Evolutionary conservation across 1,284 basidiomycete species (phyloP).

Genomic region (Moesziomyces globuligerus): DNA sequence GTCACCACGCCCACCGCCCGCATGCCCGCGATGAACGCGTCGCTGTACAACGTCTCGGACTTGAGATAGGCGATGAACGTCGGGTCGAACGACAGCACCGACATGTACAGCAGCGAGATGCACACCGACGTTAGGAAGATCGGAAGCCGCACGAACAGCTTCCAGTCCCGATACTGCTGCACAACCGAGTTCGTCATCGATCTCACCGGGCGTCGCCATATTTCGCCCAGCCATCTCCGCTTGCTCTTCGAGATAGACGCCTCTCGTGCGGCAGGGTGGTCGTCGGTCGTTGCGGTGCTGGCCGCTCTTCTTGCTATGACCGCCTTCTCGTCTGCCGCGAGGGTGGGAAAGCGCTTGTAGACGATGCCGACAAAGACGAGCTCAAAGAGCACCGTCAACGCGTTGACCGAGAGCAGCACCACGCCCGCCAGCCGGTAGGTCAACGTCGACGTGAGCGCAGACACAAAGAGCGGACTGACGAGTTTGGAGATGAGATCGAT

Average conservation of each 20-base stretch:
- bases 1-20: conserved; percentile 70
- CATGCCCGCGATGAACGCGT: conserved; percentile 73
- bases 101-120: conserved; percentile 72
- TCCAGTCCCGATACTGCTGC: conserved; percentile 68
- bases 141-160: conserved; percentile 70
- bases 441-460: conserved; percentile 69
- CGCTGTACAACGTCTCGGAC: conserved; percentile 63
- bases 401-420: conserved; percentile 47
- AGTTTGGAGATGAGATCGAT: conserved; percentile 74
- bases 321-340: conserved; percentile 37
- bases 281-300: neutral
- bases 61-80: conserved; percentile 62
- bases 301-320: conserved; percentile 11
- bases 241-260: neutral
- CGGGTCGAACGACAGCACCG: conserved; percentile 68
- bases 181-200: conserved; percentile 13
- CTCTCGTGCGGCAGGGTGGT: neutral
- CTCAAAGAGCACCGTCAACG: conserved; percentile 49
- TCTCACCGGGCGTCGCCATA: neutral
- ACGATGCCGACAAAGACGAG: conserved; percentile 50
- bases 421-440: conserved; percentile 42
- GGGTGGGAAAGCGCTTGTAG: conserved; percentile 43
- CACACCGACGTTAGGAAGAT: conserved; percentile 69
- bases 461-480: conserved; percentile 73
- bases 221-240: neutral